Base-by-base conservation (phyloP, 164 flowering plant species). In the Litsea cubeba region DNA sequence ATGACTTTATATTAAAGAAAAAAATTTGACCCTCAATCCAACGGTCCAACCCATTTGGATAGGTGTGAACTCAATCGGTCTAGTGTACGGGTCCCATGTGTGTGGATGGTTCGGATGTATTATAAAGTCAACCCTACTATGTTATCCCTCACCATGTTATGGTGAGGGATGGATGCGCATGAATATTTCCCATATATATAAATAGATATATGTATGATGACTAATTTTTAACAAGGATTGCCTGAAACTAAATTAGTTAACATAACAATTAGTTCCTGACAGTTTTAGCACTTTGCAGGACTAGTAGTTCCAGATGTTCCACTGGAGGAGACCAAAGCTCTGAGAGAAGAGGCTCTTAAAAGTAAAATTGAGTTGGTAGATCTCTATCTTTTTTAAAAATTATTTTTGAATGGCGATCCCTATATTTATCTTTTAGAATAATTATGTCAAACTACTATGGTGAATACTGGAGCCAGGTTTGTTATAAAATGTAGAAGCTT, bases 271-370 rank as follows among this genome's bases (percentile, higher is more conserved):
- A 68, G 28, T 40, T 35, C 20, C 54, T 35, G 15, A 68, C 71
- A 35, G 71, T 51, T 71, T 15, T 54, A 50, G 40, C 66, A 73
- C 14, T 54, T 79, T 83, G 77, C 85, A 95, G 98, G 97, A 50
- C 90, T 95, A 72, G 88, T 95, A 71, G 97, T 95, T 49, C 99
- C 99, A 23, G 99, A 95, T 86, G 96, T 93, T 79, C 99, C 99
- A 67, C 74, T 95, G 26, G 99, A 95, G 79, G 99, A 95, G 81
- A 88, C 99, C 51, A 91, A 83, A 76, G 68, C 76, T 30, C 81
- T 95, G 84, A 89, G 95, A 78, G 80, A 70, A 75, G 95, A 88
- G 83, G 93, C 99, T 71, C 6, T 63, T 2, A 87, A 87, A 74
- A 62, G 86, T 40, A 74, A 84, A 0, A 86, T 95, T 76, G 96